Evolutionary conservation across 2,329 filamentous ascomycete genomes (phyloP).

Genomic region (Trichoderma sp.): DNA sequence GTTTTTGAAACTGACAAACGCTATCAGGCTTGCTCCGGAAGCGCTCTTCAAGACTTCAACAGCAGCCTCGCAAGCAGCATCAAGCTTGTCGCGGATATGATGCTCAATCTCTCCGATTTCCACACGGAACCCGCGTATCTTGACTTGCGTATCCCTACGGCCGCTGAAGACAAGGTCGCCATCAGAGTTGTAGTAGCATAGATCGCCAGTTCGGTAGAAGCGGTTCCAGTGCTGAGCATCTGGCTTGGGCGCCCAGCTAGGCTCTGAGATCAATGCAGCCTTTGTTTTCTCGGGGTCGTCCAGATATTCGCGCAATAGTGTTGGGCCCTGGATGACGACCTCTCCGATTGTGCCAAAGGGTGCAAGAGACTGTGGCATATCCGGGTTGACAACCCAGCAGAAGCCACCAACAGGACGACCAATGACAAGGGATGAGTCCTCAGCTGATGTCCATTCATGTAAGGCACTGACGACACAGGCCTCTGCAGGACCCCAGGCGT

Average conservation of each 20-base stretch:
- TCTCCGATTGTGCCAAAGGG: constrained; percentile 9
- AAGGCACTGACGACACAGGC: background rate
- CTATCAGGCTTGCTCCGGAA: background rate
- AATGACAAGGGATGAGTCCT: background rate
- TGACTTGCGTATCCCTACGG: constrained; percentile 15
- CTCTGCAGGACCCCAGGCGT: constrained; percentile 31
- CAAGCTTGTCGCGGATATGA: background rate
- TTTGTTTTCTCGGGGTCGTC: background rate
- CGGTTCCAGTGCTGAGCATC: background rate
- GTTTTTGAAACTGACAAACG: background rate
- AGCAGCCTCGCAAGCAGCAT: background rate
- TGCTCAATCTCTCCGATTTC: background rate
- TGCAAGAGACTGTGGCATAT: background rate
- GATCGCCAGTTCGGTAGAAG: constrained; percentile 51
- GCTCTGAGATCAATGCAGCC: constrained; percentile 5
- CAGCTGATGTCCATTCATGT: constrained; percentile 3
- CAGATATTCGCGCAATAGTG: constrained; percentile 4
- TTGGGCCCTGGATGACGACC: background rate
- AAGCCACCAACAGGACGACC: background rate
- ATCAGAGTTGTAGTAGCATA: constrained; percentile 43
- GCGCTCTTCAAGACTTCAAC: background rate
- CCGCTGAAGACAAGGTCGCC: constrained; percentile 5
- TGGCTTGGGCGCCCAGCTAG: constrained; percentile 38
- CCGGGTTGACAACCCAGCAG: constrained; percentile 19
- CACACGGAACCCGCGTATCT: constrained; percentile 6